phyloP scores from a whole-genome alignment of 169 alveolate species.

The Plasmodium gaboni region DNA sequence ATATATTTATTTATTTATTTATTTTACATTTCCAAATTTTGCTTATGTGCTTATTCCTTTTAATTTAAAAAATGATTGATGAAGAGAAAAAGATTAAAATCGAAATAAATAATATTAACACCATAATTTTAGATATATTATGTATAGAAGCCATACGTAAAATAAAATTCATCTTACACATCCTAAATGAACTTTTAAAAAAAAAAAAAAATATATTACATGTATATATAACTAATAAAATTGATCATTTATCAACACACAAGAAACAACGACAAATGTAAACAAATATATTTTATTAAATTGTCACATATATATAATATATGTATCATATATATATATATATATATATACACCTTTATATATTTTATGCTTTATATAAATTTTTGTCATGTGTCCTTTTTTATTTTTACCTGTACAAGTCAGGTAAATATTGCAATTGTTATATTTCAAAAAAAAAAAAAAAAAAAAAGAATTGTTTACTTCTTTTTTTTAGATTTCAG shows the following conservation, averaged over 20 bases:
- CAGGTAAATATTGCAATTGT: background rate
- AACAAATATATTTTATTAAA: background rate
- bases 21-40: no score
- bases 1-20: no score
- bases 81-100: conserved; percentile 15
- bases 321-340: background rate
- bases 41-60: no score
- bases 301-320: background rate
- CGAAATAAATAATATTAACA: conserved; percentile 56
- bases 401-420: background rate
- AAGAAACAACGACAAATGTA: conserved; percentile 35
- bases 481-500: conserved; percentile 25
- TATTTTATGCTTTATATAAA: no score
- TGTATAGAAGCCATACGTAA: conserved; percentile 63
- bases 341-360: background rate
- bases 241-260: conserved; percentile 61
- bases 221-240: conserved; percentile 45
- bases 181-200: conserved; percentile 33
- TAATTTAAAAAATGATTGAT: background rate
- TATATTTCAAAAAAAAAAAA: conserved; percentile 1
- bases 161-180: conserved; percentile 56
- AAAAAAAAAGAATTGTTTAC: background rate
- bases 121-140: conserved; percentile 45
- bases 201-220: conserved; percentile 60
- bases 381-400: no score